phyloP scores from a whole-genome alignment of 1,284 basidiomycete species.

The Pseudomicrostroma phylloplanum region DNA sequence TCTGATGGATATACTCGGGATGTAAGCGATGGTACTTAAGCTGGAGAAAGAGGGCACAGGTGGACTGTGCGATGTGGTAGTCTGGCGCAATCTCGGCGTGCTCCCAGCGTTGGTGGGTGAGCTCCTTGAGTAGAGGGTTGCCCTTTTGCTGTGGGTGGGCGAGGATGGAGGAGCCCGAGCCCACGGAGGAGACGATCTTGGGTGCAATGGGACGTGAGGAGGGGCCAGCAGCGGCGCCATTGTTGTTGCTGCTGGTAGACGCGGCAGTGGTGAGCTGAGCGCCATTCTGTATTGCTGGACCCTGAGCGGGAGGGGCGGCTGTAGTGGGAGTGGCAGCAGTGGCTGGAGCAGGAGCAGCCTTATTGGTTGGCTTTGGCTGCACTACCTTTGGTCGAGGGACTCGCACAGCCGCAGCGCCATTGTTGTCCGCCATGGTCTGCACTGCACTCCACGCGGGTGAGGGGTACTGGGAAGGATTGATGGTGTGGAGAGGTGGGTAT shows the following conservation, averaged over 20 bases:
- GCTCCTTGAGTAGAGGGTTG: constrained; percentile 77
- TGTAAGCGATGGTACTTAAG: constrained; percentile 91
- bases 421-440: neutral
- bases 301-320: neutral
- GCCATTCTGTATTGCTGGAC: neutral
- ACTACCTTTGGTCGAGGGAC: constrained; percentile 11
- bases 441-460: too few relatives aligned
- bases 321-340: neutral
- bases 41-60: constrained; percentile 56
- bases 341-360: constrained; percentile 5
- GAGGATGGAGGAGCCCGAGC: constrained; percentile 34
- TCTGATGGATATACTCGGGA: constrained; percentile 88
- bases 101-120: constrained; percentile 84
- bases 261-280: neutral
- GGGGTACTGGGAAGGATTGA: too few relatives aligned
- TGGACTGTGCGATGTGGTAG: constrained; percentile 43
- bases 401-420: neutral
- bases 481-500: too few relatives aligned
- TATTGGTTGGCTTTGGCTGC: constrained; percentile 14
- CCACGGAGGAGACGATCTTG: constrained; percentile 15
- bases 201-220: neutral
- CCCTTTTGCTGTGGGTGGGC: constrained; percentile 60
- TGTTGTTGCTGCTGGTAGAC: neutral
- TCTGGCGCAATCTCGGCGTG: constrained; percentile 89
- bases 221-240: neutral